Evolutionary conservation across 768 basidiomycete species (phyloP).

Genomic region (Thelephora aurantiotincta): DNA sequence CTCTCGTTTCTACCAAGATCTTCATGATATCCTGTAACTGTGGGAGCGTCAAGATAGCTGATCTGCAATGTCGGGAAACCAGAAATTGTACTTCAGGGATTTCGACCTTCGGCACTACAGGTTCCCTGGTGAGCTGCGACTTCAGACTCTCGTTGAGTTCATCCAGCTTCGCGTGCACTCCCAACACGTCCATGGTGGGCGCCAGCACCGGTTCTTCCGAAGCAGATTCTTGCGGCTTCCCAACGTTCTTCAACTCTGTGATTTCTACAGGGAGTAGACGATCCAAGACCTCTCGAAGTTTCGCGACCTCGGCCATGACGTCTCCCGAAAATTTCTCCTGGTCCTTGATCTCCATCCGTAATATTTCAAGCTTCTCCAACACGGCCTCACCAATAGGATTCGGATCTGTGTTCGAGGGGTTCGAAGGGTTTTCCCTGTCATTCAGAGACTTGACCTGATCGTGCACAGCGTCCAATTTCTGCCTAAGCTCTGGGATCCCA

Average conservation of each 20-base stretch:
- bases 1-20: constrained; percentile 33
- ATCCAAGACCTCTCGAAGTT: constrained; percentile 23
- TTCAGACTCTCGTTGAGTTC: constrained; percentile 12
- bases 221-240: constrained; percentile 6
- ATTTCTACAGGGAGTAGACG: constrained; percentile 3
- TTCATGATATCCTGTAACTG: constrained; percentile 31
- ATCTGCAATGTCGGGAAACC: constrained; percentile 1
- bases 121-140: not conserved
- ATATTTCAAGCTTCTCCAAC: constrained; percentile 4
- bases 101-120: not conserved
- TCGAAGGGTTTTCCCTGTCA: constrained; percentile 2
- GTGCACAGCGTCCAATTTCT: constrained; percentile 8
- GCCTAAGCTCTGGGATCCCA: not conserved
- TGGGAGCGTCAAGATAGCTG: not conserved
- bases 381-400: not conserved
- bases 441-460: constrained; percentile 5
- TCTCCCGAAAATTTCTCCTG: constrained; percentile 9
- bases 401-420: too few species aligned
- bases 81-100: not conserved
- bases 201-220: not conserved
- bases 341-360: constrained; percentile 12
- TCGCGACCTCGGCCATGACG: constrained; percentile 12
- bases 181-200: constrained; percentile 11
- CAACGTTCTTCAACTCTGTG: constrained; percentile 7
- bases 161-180: constrained; percentile 24